Evolutionary conservation across 1,284 basidiomycete genomes (phyloP), one percentile per base, ranked within the genome.

Genomic region (Trichosporon sp.): DNA sequence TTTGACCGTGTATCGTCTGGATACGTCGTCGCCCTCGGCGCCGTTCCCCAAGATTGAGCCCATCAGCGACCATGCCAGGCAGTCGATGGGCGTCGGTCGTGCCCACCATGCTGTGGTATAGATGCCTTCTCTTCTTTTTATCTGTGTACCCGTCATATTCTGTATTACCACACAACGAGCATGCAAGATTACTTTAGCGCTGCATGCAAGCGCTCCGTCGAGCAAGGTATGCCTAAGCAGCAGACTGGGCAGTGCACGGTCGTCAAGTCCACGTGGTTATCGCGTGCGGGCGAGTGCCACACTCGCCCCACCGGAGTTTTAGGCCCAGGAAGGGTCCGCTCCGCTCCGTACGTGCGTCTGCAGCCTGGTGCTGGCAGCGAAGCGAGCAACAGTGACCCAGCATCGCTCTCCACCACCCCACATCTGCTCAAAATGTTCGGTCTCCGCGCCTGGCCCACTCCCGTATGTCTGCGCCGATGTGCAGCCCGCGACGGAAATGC

Each of bases 371-470:
- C 33, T 27, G 32, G 56, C 56, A 57, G 3, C 19, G 56, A 33
- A 36, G 56, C 21, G 56, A 33, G 56, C 31, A 33, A 23, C 25
- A 23, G 19, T 16, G 19, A 34, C n/a, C 19, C 31, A 21, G 32
- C 56, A 29, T 34, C 49, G 49, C 27, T 54, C 32, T 36, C 34
- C 57, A 58, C 33, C 57, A 58, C 16, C 33, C 33, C 23, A 10
- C 6, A 36, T 29, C 25, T 32, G 33, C 25, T 27, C 57, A 68
- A 68, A 66, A 77, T 78, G 76, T 78, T 78, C 73, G 76, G 76
- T 70, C 74, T 78, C 66, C 73, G 75, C 67, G 73, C 73, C 64
- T 78, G 75, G 74, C 74, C 75, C 69, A 78, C 76, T 66, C 75
- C 76, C 58, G 76, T 78, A 66, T 62, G 74, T 74, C 66, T 54